Evolutionary conservation across 164 flowering plant species (phyloP).

Genomic region (Cinnamomum chago): DNA sequence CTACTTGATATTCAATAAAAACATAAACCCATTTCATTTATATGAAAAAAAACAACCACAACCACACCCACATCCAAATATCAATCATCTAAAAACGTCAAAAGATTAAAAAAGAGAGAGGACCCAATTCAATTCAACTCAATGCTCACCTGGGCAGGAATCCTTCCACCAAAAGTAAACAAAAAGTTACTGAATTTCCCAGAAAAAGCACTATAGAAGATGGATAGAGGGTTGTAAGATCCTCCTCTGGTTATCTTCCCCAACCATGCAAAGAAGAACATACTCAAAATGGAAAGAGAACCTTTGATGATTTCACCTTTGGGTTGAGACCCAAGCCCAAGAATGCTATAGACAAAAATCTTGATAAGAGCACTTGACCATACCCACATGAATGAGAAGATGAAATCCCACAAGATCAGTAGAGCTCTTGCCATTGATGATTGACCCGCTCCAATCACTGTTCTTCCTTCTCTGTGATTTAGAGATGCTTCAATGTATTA

Average conservation of each 20-base stretch:
- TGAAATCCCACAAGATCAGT: conserved; percentile 43
- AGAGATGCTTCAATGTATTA: too few relatives aligned
- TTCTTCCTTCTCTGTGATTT: too few relatives aligned
- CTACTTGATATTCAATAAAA: neutral
- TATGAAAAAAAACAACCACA: neutral
- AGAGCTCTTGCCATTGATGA: conserved; percentile 14
- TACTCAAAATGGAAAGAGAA: conserved; percentile 32
- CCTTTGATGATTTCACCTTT: conserved; percentile 39
- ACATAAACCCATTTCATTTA: neutral
- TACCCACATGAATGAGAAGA: conserved; percentile 70
- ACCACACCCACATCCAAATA: neutral
- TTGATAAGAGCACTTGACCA: conserved; percentile 55
- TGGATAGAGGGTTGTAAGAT: conserved; percentile 61
- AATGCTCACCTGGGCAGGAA: conserved; percentile 61
- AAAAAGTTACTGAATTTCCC: conserved; percentile 51
- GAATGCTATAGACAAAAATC: conserved; percentile 35
- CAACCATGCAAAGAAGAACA: conserved; percentile 69
- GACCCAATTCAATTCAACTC: neutral
- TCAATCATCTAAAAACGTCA: neutral
- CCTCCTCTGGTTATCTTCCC: conserved; percentile 48
- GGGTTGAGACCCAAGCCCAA: conserved; percentile 40
- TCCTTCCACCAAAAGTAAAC: conserved; percentile 49
- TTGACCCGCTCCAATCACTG: too few relatives aligned
- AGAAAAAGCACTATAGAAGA: conserved; percentile 46
- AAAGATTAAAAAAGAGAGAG: neutral